Base-by-base conservation (phyloP, 768 basidiomycete genomes). In the Boletus sp. region DNA sequence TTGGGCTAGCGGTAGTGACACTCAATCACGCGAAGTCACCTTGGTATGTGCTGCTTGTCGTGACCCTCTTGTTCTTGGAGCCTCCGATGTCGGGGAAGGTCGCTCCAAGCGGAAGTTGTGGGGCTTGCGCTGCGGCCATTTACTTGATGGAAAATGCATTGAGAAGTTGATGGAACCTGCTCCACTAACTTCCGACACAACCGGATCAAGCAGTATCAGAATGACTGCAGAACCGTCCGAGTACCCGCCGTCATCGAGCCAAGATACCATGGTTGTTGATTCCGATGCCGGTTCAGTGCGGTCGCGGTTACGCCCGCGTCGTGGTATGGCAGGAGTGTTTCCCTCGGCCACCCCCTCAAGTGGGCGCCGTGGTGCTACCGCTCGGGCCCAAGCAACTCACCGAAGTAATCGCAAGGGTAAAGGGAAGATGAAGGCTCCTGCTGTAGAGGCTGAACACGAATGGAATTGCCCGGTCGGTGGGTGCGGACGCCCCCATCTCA, bases 81-180 rank as follows among this genome's bases (percentile, higher is more conserved):
- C 79, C 44, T 73, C 74, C 2, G 79, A 77, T 13, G 72, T 82
- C n/a, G 70, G 73, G 15, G 70, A 75, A 42, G 83, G 81, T 34
- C 74, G 71, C 38, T 72, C 72, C 38, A 70, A 69, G 35, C 72
- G 77, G 50, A 77, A 80, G 40, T 70, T 91, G 8, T 91, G 88
- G 89, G 83, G 79, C 2, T 70, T 92, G 55, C 75, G 86, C 38
- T 92, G 89, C 49, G 89, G 89, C 0, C 90, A 92, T 64, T 68
- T 92, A 61, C 76, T 91, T 0, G 89, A 91, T 58, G 90, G 87
- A 46, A 88, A 85, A 66, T 92, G 89, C 59, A 69, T 86, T 2
- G 77, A 78, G 55, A 74, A 78, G 58, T 59, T 91, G 46, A 83
- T 84, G 65, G 69, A 73, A 34, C 86, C 82, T 2, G 46, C 37